Conservation (phyloP, 2,329 filamentous ascomycete genomes). For the Exophiala lecanii-corni region DNA sequence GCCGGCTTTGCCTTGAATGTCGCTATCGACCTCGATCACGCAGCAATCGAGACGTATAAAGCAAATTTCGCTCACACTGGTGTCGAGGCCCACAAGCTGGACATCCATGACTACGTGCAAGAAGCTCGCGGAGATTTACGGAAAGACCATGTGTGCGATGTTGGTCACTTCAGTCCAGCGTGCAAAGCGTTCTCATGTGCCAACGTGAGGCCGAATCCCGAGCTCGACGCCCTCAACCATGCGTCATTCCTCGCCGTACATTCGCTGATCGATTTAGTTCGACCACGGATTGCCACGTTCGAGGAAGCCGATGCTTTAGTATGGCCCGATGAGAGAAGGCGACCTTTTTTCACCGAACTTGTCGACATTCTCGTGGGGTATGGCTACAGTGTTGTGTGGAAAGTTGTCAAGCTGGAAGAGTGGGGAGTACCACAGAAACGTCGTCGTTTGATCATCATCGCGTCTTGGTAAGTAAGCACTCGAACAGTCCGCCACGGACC, state of each 20-base stretch:
- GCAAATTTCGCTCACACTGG: conserved; percentile 6
- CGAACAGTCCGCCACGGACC: conserved; percentile 5
- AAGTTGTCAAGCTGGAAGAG: conserved; percentile 48
- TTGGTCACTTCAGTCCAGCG: conserved; percentile 71
- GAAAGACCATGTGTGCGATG: too few relatives aligned
- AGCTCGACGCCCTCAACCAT: conserved; percentile 63
- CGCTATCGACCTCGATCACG: conserved; percentile 59
- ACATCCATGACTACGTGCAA: conserved; percentile 45
- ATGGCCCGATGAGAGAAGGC: conserved; percentile 45
- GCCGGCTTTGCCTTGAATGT: conserved; percentile 58
- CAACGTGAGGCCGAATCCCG: conserved; percentile 54
- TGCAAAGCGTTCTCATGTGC: conserved; percentile 73
- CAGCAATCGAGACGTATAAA: conserved; percentile 55
- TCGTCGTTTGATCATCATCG: conserved; percentile 49
- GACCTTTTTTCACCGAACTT: conserved; percentile 54
- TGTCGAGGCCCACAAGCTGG: conserved; percentile 13
- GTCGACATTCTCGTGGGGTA: conserved; percentile 60
- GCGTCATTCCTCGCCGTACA: conserved; percentile 48
- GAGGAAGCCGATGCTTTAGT: conserved; percentile 71
- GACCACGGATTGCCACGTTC: conserved; percentile 67
- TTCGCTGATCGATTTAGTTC: conserved; percentile 52
- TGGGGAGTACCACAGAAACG: conserved; percentile 49
- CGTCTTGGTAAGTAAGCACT: conserved; percentile 43
- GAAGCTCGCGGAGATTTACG: conserved; percentile 17
- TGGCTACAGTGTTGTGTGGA: conserved; percentile 69